Conservation (phyloP, 768 basidiomycete species). For the Pleurotus tuoliensis region DNA sequence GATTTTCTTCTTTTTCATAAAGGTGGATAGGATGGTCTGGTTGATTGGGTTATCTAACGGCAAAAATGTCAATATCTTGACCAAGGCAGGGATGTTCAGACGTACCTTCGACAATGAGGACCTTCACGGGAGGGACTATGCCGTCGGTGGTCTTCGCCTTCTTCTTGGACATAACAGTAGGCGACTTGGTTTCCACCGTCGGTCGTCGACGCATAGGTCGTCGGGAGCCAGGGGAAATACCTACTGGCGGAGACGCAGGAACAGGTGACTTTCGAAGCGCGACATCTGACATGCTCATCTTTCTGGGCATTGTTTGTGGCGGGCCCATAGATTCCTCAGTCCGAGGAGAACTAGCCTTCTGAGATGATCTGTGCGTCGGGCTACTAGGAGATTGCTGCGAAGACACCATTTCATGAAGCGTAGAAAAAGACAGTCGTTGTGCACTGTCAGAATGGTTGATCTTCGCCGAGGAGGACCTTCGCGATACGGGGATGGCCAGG, state of each 20-base stretch:
- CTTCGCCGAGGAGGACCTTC: slow-evolving; percentile 17
- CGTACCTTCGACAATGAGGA: slow-evolving; percentile 95
- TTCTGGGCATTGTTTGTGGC: background rate
- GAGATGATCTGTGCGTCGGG: background rate
- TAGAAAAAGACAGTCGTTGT: slow-evolving; percentile 23
- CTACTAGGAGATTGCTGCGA: slow-evolving; percentile 9
- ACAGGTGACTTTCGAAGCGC: slow-evolving; percentile 6
- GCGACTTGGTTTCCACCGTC: slow-evolving; percentile 19
- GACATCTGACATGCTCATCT: slow-evolving; percentile 1
- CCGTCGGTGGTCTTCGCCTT: slow-evolving; percentile 56
- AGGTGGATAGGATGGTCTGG: slow-evolving; percentile 94
- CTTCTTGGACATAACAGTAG: slow-evolving; percentile 38
- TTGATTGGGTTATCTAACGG: slow-evolving; percentile 92
- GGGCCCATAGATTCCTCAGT: background rate
- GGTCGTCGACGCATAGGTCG: slow-evolving; percentile 19
- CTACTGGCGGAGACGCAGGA: slow-evolving; percentile 15
- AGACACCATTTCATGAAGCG: slow-evolving; percentile 25
- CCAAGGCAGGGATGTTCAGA: slow-evolving; percentile 11
- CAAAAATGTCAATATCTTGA: slow-evolving; percentile 7
- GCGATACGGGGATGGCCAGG: slow-evolving; percentile 21
- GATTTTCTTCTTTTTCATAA: slow-evolving; percentile 94
- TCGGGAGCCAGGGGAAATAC: background rate
- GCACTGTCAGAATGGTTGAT: background rate
- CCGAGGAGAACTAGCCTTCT: slow-evolving; percentile 5
- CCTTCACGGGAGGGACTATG: slow-evolving; percentile 94